These are phyloP conservation scores for Juncus effusus DNA, from an alignment of 176 grass and related monocot genomes.

Conservation along the genomic window DNA sequence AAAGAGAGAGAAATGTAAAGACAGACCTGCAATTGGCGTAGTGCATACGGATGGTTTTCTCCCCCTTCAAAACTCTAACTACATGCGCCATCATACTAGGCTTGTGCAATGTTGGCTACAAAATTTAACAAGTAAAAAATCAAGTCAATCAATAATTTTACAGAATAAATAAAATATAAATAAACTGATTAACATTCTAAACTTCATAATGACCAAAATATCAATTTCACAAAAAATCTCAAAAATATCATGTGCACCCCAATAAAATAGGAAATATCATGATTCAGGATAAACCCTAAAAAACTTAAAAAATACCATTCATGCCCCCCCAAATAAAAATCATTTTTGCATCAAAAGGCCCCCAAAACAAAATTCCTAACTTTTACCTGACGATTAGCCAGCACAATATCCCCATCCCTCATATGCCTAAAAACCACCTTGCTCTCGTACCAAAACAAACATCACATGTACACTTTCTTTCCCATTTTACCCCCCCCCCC, in stretches of 20 bases:
- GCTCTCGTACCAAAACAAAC: slow-evolving; percentile 41
- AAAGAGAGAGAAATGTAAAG: slow-evolving; percentile 3
- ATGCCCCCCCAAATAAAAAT: no score
- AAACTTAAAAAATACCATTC: no score
- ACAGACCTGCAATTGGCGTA: slow-evolving; percentile 97
- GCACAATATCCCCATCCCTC: slow-evolving; percentile 81
- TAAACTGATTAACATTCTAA: background rate
- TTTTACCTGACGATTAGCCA: slow-evolving; percentile 91
- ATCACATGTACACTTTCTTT: slow-evolving; percentile 1
- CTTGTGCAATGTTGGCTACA: slow-evolving; percentile 93
- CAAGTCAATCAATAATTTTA: background rate
- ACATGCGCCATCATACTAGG: slow-evolving; percentile 99
- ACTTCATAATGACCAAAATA: background rate
- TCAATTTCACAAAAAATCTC: background rate
- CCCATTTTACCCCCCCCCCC: background rate
- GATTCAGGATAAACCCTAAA: no score
- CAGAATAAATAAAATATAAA: background rate
- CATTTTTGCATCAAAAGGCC: background rate
- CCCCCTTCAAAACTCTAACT: slow-evolving; percentile 82
- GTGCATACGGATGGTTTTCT: slow-evolving; percentile 95
- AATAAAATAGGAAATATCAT: background rate
- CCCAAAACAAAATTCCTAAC: background rate
- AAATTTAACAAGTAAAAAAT: background rate
- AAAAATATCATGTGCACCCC: background rate
- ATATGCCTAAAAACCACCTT: slow-evolving; percentile 90